Base-by-base conservation (phyloP, 495 filamentous ascomycete species). In the Saxophila tyrrhenica region DNA sequence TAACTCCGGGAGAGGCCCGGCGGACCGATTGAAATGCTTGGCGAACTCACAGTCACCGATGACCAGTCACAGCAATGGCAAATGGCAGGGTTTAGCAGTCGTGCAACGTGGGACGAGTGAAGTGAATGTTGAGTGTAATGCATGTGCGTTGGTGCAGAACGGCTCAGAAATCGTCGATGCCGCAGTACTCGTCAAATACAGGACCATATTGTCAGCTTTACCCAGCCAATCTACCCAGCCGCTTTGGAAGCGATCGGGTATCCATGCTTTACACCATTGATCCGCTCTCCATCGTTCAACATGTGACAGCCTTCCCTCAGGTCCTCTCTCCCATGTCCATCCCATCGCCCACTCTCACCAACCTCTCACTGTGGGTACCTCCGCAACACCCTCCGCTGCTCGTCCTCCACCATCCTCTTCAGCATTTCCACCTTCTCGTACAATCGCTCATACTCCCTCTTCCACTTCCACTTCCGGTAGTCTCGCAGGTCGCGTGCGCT, bases 371-470 rank as follows among this genome's bases (percentile, higher is more conserved):
- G 3, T 8, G 16, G 41, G 41, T 44, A 17, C 16, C 41, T n/a
- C 41, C 41, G 7, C 41, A 44, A n/a, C 8, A 29, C 38, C 13
- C 52, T 66, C 41, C 72, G 39, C 69, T 67, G 32, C 64, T 63
- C 52, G 38, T 44, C 41, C 15, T 44, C 41, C 41, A 44, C 16
- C 7, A 8, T 44, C 41, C 41, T n/a, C 41, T 44, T 21, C 41
- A 17, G 41, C 19, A 44, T n/a, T n/a, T 44, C 19, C 8, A 44
- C 41, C 41, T 44, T 21, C 15, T 8, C 41, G 7, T 44, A 17
- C 3, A 44, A n/a, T 9, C 41, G 15, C 16, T 21, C 5, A n/a
- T 44, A 44, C 41, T 44, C 41, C 15, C 16, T 3, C 8, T 44
- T 39, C 35, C 35, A 39, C n/a, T n/a, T 13, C 29, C 29, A 35